Evolutionary conservation across 495 filamentous ascomycete genomes (phyloP).

Genomic region (Hyaloscypha bicolor): DNA sequence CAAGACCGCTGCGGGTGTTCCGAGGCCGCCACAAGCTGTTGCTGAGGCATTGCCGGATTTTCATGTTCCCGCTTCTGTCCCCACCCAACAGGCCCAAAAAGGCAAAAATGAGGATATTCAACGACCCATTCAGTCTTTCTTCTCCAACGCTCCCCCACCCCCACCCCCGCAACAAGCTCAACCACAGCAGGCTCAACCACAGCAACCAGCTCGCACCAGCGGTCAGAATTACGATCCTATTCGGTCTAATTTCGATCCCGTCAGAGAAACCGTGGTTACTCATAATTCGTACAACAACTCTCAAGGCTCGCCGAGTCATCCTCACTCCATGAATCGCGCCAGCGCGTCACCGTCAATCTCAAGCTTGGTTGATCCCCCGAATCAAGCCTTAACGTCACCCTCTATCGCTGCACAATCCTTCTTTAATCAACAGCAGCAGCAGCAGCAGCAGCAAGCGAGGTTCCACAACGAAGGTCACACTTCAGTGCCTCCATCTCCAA

Average conservation of each 20-base stretch:
- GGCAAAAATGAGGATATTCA: constrained; percentile 45
- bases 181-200: constrained; percentile 18
- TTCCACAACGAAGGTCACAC: constrained; percentile 27
- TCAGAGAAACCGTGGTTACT: constrained; percentile 49
- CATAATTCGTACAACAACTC: constrained; percentile 53
- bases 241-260: constrained; percentile 66
- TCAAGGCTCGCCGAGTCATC: constrained; percentile 56
- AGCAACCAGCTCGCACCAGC: constrained; percentile 53
- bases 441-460: constrained; percentile 31
- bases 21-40: constrained; percentile 2
- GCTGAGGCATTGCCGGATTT: neutral
- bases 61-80: constrained; percentile 8
- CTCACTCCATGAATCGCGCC: constrained; percentile 55
- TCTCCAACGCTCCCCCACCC: constrained; percentile 33
- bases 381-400: constrained; percentile 47
- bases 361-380: constrained; percentile 81
- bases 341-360: constrained; percentile 89
- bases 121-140: constrained; percentile 31
- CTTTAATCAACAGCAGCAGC: constrained; percentile 38
- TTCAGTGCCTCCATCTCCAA: constrained; percentile 33
- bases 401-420: constrained; percentile 45
- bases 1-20: constrained; percentile 5
- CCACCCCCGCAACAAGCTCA: constrained; percentile 31
- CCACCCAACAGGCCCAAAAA: constrained; percentile 31
- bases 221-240: constrained; percentile 89